These are phyloP conservation scores for Lathyrus oleraceus DNA, from an alignment of 306 rosid genomes.

Conservation along the genomic window DNA sequence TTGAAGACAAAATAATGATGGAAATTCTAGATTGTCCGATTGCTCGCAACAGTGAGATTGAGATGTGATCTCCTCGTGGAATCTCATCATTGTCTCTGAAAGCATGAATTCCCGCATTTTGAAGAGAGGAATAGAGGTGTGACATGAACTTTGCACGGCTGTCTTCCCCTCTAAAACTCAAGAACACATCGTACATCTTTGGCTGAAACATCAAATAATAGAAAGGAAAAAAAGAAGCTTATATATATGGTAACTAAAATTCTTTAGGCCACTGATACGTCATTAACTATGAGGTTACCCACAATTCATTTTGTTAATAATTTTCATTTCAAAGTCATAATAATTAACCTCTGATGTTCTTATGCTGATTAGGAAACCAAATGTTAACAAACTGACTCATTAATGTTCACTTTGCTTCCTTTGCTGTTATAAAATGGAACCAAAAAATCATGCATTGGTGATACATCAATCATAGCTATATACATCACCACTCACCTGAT, in stretches of 20 bases:
- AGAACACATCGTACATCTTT: neutral
- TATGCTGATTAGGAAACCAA: neutral
- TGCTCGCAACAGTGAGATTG: neutral
- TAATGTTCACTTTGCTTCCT: neutral
- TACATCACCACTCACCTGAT: neutral
- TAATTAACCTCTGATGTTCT: neutral
- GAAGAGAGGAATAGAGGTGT: conserved; percentile 7
- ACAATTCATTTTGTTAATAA: neutral
- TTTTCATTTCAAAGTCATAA: neutral
- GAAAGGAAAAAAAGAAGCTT: neutral
- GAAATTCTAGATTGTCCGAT: conserved; percentile 9
- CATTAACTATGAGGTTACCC: neutral
- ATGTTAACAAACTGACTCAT: neutral
- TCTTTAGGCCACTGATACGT: neutral
- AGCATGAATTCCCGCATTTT: neutral
- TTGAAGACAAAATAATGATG: conserved; percentile 1
- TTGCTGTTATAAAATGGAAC: neutral
- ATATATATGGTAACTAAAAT: neutral
- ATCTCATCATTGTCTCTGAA: conserved; percentile 13
- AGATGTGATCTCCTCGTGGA: conserved; percentile 9
- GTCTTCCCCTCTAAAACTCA: conserved; percentile 15
- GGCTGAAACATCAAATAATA: neutral
- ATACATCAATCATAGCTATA: too few relatives aligned
- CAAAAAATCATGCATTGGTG: neutral
- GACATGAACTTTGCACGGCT: neutral